phyloP scores from a whole-genome alignment of 2,329 filamentous ascomycete genomes.

The Trichoderma sp. region DNA sequence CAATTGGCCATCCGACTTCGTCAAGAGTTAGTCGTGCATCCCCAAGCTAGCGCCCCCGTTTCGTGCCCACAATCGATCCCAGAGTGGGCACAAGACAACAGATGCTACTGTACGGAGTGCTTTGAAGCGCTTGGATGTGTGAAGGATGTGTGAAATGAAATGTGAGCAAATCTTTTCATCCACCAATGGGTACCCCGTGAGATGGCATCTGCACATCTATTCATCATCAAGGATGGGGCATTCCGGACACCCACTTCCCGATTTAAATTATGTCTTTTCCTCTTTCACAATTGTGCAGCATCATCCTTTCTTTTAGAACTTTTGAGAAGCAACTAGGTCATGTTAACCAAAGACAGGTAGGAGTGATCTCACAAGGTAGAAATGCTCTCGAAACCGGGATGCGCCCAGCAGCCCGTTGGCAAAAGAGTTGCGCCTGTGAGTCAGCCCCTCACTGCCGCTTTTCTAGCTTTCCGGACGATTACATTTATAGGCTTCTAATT shows the following conservation, averaged over 20 bases:
- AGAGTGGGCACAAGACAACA: conserved; percentile 4
- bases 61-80: conserved; percentile 11
- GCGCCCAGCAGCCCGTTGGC: not conserved
- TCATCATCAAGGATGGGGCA: not conserved
- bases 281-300: not conserved
- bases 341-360: not conserved
- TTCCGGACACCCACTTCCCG: not conserved
- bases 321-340: not conserved
- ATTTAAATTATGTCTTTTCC: not conserved
- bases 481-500: not conserved
- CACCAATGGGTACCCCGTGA: not conserved
- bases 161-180: conserved; percentile 7
- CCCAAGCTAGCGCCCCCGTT: conserved; percentile 5
- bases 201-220: not conserved
- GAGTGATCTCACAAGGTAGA: not conserved
- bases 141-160: conserved; percentile 8
- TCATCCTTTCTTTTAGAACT: not conserved
- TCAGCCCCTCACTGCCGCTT: not conserved
- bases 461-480: not conserved
- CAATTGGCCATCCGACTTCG: not conserved
- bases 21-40: conserved; percentile 10
- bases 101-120: conserved; percentile 1
- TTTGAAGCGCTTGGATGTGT: conserved; percentile 1
- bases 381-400: not conserved
- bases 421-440: not conserved